Evolutionary conservation across 345 rosid species (phyloP), one percentile per base, ranked within the genome.

Genomic region (Hypericum perforatum): DNA sequence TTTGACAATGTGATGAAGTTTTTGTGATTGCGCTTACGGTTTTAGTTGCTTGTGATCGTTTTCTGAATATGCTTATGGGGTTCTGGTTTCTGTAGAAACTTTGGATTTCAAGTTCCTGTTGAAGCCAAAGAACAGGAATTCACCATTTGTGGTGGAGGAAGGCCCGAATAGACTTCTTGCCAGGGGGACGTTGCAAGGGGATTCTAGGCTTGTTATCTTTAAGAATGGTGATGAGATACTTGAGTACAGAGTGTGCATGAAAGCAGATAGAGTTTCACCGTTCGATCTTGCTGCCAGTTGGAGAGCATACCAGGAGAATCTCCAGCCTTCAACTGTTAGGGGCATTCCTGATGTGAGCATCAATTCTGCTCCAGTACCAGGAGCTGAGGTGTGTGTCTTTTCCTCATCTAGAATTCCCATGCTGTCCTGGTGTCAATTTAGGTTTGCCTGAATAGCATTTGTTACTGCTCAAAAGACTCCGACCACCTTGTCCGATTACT

Each of bases 221-320:
- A 72, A 53, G 74, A 85, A 72, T 54, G 76, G 78, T 37, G 94
- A 83, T 22, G 96, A 80, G 65, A 72, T 77, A 61, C 77, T 88
- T 60, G 98, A 85, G 75, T 80, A 68, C 55, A 73, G 82, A 9
- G 94, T 85, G 53, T 80, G 77, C 61, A 75, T 92, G 59, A 83
- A 85, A 57, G 94, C 95, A 3, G 94, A 92, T 39, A 69, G 89
- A 76, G 91, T 92, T 56, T 92, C 98, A 3, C 98, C 98, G 6
- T 83, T 92, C 72, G 98, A 92, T 68, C 96, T 92, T 52, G 98
- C 98, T 2, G 94, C 96, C 58, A 88, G 98, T 69, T 92, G 98
- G 96, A 76, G 97, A 68, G 95, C 96, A 66, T 92, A 88, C 58
- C 86, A 83, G 65, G 94, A 92, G 68, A 92, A 88, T 52, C 68